Evolutionary conservation across 2,329 filamentous ascomycete genomes (phyloP), one percentile per base, ranked within the genome.

Genomic region (Colletotrichum tamarilloi): DNA sequence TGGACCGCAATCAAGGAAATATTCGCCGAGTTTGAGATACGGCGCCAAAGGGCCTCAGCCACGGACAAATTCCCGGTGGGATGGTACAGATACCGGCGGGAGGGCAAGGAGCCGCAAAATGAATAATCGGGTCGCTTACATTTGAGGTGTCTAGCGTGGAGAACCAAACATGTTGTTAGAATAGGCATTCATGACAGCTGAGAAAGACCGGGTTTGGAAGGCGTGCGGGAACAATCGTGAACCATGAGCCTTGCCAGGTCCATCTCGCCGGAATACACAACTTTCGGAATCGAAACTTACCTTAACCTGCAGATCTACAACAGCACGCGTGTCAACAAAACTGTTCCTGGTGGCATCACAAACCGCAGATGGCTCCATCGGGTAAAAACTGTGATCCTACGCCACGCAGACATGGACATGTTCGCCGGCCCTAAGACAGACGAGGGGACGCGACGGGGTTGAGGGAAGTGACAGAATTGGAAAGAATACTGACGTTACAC

Each of bases 401-500:
- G 24, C 22, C 16, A 46, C 35, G 19, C 22, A 46, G 19, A 28
- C 9, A 46, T 46, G 53, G 53, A 57, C 4, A 57, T 57, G 7
- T 30, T 57, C 53, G 53, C 53, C 53, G 53, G 38, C 38, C 38
- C 38, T 30, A 57, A 30, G 24, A 28, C 42, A 53, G 30, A 24
- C 16, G 42, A 24, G 32, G 32, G n/a, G n/a, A 58, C 11, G 32
- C 32, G 11, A 35, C 32, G 49, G 22, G n/a, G 53, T 42, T 42
- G 30, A 58, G 49, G 57, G 28, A 22, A n/a, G 26, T 12, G 49
- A 38, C 38, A 59, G 67, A 38, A 30, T 49, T n/a, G 62, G 56
- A 71, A 71, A 67, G 62, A 71, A 42, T 42, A 42, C 68, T 60
- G 16, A 71, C 68, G 26, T 67, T 71, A 67, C 68, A 71, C 62